Percentiles rank a stretch among this genome's conserved stretches.
Conservation (phyloP, 2,329 filamentous ascomycete species). For the Aspergillus flavus region DNA sequence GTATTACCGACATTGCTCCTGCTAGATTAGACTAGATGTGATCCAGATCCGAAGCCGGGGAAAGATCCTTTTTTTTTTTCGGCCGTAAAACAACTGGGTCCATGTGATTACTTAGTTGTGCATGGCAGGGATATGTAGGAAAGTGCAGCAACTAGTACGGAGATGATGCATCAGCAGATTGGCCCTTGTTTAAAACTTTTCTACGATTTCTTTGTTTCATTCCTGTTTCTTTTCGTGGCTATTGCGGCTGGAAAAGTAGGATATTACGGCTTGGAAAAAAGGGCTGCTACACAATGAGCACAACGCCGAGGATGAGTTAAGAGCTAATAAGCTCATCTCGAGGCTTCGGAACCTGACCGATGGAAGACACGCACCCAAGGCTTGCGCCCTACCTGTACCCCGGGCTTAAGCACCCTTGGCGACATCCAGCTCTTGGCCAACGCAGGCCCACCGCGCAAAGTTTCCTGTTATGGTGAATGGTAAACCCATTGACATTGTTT, state of each 20-base stretch:
- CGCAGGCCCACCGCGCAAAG: background rate
- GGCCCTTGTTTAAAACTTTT: background rate
- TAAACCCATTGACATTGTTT: background rate
- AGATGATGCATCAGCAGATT: background rate
- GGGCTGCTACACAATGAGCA: background rate
- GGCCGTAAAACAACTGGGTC: background rate
- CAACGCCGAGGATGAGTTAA: slow-evolving; percentile 2
- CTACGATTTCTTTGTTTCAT: background rate
- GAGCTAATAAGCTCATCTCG: slow-evolving; percentile 7
- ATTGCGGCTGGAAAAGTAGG: background rate
- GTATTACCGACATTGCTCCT: background rate
- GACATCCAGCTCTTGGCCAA: slow-evolving; percentile 2
- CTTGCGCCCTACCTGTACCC: background rate
- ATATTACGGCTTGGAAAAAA: too few relatives aligned
- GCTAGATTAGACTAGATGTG: background rate
- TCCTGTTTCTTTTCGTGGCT: background rate
- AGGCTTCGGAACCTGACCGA: background rate
- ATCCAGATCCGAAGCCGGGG: background rate
- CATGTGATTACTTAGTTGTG: background rate
- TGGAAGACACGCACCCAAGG: background rate
- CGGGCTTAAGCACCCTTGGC: slow-evolving; percentile 5
- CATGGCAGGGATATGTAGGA: background rate
- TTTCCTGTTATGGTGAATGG: background rate
- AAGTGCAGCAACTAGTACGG: background rate
- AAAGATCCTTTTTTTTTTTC: background rate